A percentile compares a stretch with the other conserved stretches of the same genome.
Conservation (phyloP, 176 grass and related monocot genomes). For the Raddia guianensis region DNA sequence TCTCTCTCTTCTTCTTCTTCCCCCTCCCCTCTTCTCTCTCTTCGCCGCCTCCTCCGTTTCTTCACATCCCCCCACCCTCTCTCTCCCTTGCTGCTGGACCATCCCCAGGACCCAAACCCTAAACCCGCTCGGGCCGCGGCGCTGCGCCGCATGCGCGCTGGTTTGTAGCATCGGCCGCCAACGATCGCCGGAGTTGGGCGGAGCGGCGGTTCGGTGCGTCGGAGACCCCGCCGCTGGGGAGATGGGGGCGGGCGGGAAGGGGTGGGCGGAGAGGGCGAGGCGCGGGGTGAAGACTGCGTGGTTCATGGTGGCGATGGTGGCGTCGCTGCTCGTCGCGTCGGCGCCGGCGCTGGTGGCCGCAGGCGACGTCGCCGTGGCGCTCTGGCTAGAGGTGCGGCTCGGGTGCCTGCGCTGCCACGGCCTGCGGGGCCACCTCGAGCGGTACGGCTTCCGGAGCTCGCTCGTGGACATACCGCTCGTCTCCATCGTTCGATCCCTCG, state of each 20-base stretch:
- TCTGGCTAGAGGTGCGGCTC: constrained; percentile 64
- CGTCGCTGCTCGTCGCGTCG: constrained; percentile 76
- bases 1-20: not conserved
- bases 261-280: constrained; percentile 61
- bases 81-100: not conserved
- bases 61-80: not conserved
- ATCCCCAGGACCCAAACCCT: not conserved
- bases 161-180: constrained; percentile 29
- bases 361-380: constrained; percentile 63
- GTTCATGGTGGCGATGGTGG: constrained; percentile 78
- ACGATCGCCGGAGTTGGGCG: constrained; percentile 39
- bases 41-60: constrained; percentile 16
- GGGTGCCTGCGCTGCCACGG: constrained; percentile 54
- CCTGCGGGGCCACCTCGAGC: constrained; percentile 48
- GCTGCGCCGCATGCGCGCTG: constrained; percentile 29
- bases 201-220: not conserved
- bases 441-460: constrained; percentile 74
- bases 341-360: constrained; percentile 77
- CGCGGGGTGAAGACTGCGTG: constrained; percentile 61
- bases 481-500: constrained; percentile 74
- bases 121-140: not conserved
- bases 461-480: constrained; percentile 87
- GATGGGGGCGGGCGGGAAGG: constrained; percentile 80
- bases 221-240: constrained; percentile 43
- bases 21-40: not conserved